Evolutionary conservation across 1,284 basidiomycete genomes (phyloP).

Genomic region (Marasmius oreades): DNA sequence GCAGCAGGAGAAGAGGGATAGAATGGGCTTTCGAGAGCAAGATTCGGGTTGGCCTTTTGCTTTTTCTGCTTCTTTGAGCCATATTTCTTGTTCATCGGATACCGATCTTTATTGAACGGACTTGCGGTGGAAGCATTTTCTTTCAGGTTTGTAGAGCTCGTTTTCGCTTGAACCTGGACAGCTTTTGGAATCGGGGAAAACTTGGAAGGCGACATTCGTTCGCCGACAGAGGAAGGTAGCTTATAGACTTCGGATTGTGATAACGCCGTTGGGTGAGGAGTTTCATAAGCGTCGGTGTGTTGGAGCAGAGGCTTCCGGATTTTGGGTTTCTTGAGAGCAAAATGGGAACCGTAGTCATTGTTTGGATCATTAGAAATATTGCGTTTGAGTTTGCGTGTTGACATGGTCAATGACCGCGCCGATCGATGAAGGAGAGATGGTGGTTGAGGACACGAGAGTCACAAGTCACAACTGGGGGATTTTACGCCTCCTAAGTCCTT

Average conservation of each 20-base stretch:
- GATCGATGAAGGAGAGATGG: slow-evolving; percentile 30
- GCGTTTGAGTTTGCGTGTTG: slow-evolving; percentile 11
- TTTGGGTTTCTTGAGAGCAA: slow-evolving; percentile 13
- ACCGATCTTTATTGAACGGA: slow-evolving; percentile 7
- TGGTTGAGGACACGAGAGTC: neutral
- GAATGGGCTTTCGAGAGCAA: slow-evolving; percentile 24
- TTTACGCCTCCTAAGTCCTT: too few species aligned
- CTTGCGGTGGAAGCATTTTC: slow-evolving; percentile 11
- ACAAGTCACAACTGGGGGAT: neutral
- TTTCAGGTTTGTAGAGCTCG: slow-evolving; percentile 14
- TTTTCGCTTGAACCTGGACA: slow-evolving; percentile 5
- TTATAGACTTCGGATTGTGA: slow-evolving; percentile 15
- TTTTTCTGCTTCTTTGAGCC: slow-evolving; percentile 7
- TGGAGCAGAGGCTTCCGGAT: slow-evolving; percentile 6
- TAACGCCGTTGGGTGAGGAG: slow-evolving; percentile 12
- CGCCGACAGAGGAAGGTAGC: slow-evolving; percentile 18
- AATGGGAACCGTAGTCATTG: too few species aligned
- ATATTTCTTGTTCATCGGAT: slow-evolving; percentile 9
- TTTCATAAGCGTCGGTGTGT: slow-evolving; percentile 9
- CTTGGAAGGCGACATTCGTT: slow-evolving; percentile 13
- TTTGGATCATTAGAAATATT: slow-evolving; percentile 11
- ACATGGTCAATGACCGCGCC: slow-evolving; percentile 2
- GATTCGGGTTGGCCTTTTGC: neutral
- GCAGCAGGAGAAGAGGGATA: slow-evolving; percentile 35
- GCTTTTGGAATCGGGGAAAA: slow-evolving; percentile 17